Percentiles rank a stretch among this genome's conserved stretches.
Evolutionary conservation across 495 filamentous ascomycete species (phyloP).

Genomic region (Neurospora sp.): DNA sequence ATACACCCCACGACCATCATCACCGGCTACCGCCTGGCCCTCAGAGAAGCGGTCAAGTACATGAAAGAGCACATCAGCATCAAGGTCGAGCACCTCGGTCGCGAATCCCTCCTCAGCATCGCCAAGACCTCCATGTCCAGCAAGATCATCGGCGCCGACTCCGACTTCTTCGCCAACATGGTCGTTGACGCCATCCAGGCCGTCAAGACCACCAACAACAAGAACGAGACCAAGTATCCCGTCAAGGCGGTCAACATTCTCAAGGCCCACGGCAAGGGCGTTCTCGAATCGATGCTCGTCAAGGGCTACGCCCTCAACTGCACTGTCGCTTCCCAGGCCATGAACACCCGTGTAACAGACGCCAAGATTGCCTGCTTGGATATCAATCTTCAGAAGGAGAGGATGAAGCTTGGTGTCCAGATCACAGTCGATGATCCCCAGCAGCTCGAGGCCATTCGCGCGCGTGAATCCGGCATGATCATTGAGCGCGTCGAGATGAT

Average conservation of each 20-base stretch:
- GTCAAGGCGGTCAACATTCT: constrained; percentile 98
- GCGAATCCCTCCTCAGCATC: constrained; percentile 85
- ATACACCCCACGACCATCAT: constrained; percentile 99
- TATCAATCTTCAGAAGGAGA: constrained; percentile 96
- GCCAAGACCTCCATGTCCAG: constrained; percentile 98
- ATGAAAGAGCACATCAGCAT: constrained; percentile 97
- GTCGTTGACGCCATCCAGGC: constrained; percentile 93
- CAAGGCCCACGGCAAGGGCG: constrained; percentile 94
- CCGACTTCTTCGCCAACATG: constrained; percentile 96
- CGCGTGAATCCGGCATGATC: constrained; percentile 85
- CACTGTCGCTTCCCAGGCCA: constrained; percentile 95
- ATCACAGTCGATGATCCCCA: constrained; percentile 96
- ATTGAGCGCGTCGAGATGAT: constrained; percentile 95
- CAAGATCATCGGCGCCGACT: constrained; percentile 95
- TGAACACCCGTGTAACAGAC: constrained; percentile 86
- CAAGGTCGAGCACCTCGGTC: constrained; percentile 83
- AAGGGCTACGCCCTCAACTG: constrained; percentile 98
- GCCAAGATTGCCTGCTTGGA: constrained; percentile 96
- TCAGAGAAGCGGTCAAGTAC: constrained; percentile 95
- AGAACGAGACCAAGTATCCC: constrained; percentile 86
- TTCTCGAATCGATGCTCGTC: constrained; percentile 78
- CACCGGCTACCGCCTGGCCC: constrained; percentile 89
- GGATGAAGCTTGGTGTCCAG: constrained; percentile 98
- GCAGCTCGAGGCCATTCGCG: constrained; percentile 92
- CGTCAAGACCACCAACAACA: constrained; percentile 86